phyloP scores from a whole-genome alignment of 2,329 filamentous ascomycete species.

The Ophiosphaerella herpotricha region DNA sequence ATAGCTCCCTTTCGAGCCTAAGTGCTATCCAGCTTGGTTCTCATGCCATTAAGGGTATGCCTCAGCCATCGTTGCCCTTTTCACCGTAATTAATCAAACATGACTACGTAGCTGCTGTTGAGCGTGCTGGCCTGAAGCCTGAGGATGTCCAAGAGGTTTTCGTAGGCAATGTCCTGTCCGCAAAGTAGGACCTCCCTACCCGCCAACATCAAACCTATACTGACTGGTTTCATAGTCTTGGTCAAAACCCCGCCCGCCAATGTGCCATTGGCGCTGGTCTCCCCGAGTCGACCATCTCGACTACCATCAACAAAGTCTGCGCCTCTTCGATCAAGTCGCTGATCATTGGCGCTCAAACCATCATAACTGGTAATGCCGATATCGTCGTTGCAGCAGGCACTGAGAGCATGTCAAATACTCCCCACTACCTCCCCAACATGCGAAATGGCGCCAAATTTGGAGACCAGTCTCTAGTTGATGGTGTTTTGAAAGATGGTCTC shows the following conservation, averaged over 20 bases:
- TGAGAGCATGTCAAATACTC: constrained; percentile 98
- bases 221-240: constrained; percentile 66
- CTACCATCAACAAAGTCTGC: constrained; percentile 99
- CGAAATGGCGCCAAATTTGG: constrained; percentile 93
- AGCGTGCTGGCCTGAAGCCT: constrained; percentile 84
- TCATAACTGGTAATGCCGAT: constrained; percentile 92
- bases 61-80: background rate
- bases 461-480: constrained; percentile 85
- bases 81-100: constrained; percentile 23
- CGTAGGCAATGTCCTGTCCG: constrained; percentile 97
- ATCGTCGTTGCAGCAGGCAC: constrained; percentile 92
- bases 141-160: constrained; percentile 94
- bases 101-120: constrained; percentile 66
- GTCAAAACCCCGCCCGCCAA: constrained; percentile 95
- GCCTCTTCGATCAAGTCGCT: constrained; percentile 93
- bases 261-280: constrained; percentile 90
- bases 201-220: background rate
- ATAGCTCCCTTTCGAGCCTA: constrained; percentile 83
- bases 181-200: constrained; percentile 68
- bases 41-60: constrained; percentile 86
- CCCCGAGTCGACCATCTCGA: constrained; percentile 76
- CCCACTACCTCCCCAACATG: constrained; percentile 90
- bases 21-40: constrained; percentile 85
- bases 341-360: constrained; percentile 92
- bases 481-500: constrained; percentile 90